Percentiles rank a stretch among this genome's conserved stretches.
Conservation (phyloP, 805 yeast genomes). For the Scheffersomyces stipitis region DNA sequence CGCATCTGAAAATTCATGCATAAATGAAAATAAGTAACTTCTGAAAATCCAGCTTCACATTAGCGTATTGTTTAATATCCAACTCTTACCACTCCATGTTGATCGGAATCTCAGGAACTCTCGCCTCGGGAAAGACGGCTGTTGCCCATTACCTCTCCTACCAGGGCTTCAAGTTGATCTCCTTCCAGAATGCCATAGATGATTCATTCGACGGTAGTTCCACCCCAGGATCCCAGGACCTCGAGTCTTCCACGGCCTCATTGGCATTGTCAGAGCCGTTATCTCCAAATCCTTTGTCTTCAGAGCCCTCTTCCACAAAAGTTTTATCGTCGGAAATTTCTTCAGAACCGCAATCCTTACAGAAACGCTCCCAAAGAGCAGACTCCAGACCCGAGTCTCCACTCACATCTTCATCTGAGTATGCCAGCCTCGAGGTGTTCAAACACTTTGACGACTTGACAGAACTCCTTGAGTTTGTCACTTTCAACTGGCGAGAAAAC, state of each 20-base stretch:
- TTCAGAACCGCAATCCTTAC: not conserved
- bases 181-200: constrained; percentile 6
- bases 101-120: constrained; percentile 72
- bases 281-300: no score
- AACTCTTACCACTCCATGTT: no score
- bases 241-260: not conserved
- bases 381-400: no score
- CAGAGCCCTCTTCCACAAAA: not conserved
- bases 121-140: constrained; percentile 65
- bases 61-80: no score
- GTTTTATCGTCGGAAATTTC: not conserved
- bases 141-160: constrained; percentile 56
- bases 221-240: not conserved
- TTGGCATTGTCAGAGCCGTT: no score
- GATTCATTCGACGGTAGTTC: not conserved
- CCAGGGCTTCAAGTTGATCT: constrained; percentile 50
- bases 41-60: no score
- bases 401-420: not conserved
- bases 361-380: no score
- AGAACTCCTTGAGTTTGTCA: constrained; percentile 58
- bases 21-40: no score
- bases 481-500: constrained; percentile 62
- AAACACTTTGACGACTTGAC: constrained; percentile 37
- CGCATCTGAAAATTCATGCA: no score
- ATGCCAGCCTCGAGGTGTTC: constrained; percentile 8